Conservation (phyloP, 495 filamentous ascomycete genomes). For the Daldinia childiae region DNA sequence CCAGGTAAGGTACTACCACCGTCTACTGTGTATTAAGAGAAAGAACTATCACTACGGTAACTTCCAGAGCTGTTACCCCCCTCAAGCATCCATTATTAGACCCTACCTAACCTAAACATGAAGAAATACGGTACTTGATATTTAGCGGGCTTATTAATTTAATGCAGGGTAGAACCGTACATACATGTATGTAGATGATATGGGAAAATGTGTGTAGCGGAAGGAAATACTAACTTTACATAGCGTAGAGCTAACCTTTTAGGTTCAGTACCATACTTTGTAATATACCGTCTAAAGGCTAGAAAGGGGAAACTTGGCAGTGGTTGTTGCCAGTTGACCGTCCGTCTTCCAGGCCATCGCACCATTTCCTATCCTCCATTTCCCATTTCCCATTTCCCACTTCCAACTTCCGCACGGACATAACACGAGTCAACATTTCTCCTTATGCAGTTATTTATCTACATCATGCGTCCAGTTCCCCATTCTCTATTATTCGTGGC, state of each 20-base stretch:
- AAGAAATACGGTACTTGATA: conserved; percentile 15
- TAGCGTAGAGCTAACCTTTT: conserved; percentile 12
- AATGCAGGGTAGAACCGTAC: background rate
- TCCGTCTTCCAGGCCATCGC: background rate
- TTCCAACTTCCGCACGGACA: conserved; percentile 12
- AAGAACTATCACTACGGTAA: conserved; percentile 12
- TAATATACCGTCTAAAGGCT: background rate
- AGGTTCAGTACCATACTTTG: background rate
- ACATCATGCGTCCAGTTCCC: background rate
- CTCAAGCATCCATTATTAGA: background rate
- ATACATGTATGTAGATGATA: background rate
- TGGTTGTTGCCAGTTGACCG: conserved; percentile 8
- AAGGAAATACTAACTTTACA: conserved; percentile 5
- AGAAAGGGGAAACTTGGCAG: background rate
- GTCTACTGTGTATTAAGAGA: background rate
- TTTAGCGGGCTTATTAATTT: conserved; percentile 17
- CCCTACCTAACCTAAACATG: conserved; percentile 9
- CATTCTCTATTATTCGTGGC: background rate
- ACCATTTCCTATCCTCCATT: background rate
- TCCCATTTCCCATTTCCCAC: conserved; percentile 4
- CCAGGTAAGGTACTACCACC: background rate
- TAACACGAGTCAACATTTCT: background rate
- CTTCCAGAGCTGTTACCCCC: conserved; percentile 14
- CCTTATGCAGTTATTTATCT: background rate
- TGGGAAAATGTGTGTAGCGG: conserved; percentile 3